These are phyloP conservation scores for Ascochyta koolunga DNA, from an alignment of 2,329 filamentous ascomycete species.

Conservation along the genomic window DNA sequence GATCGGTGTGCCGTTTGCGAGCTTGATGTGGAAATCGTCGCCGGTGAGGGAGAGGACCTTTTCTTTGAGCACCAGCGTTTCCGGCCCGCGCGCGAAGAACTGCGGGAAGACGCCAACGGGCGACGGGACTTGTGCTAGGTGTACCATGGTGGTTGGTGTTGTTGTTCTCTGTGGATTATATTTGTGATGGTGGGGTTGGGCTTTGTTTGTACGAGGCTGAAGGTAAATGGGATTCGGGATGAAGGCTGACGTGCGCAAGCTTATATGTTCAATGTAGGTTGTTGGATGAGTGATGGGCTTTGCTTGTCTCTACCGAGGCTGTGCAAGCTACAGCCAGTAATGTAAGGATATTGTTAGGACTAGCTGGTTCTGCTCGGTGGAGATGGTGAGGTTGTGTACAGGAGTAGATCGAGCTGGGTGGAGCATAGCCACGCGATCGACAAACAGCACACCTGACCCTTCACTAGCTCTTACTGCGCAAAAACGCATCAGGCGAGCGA, in stretches of 20 bases:
- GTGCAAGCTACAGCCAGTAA: background rate
- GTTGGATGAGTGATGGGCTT: background rate
- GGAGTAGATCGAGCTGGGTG: background rate
- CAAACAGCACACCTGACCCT: background rate
- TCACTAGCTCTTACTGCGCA: background rate
- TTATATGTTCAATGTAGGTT: background rate
- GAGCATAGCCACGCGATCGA: slow-evolving; percentile 11
- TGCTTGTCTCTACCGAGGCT: background rate
- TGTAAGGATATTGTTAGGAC: background rate
- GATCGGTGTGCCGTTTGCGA: slow-evolving; percentile 59
- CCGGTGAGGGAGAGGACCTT: slow-evolving; percentile 66
- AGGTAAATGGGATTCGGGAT: background rate
- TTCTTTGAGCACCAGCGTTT: slow-evolving; percentile 64
- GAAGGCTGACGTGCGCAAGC: background rate
- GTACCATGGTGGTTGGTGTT: slow-evolving; percentile 13
- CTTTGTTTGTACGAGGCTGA: background rate
- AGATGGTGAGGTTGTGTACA: background rate
- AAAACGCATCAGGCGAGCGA: background rate
- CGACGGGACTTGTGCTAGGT: slow-evolving; percentile 21
- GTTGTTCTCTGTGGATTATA: background rate
- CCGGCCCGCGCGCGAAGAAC: slow-evolving; percentile 36
- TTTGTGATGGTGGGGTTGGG: background rate
- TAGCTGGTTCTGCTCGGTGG: background rate
- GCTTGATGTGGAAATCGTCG: slow-evolving; percentile 68
- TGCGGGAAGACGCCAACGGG: slow-evolving; percentile 38